Base-by-base conservation (phyloP, 257 asterid species). In the Avicennia marina region DNA sequence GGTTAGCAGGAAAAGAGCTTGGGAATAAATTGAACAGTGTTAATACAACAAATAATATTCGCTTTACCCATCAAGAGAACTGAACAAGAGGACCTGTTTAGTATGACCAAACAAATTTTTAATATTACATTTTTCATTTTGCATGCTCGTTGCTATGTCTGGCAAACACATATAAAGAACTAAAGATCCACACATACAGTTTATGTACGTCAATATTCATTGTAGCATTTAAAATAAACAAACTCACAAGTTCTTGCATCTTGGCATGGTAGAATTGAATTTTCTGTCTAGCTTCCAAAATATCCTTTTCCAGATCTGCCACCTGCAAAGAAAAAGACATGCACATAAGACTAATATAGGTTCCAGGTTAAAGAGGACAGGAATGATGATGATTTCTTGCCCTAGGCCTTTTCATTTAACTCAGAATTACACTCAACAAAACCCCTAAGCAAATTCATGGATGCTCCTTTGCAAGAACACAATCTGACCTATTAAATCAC, bases 211-310 rank as follows among this genome's bases (percentile, higher is more conserved):
- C 33, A 69, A 12, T 9, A 22, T 50, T 48, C 60, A 33, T 42
- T 11, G 29, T 51, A 19, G 58, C 41, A 38, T 40, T 60, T 44
- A 24, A 52, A 47, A 55, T 46, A 21, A 63, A 63, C 48, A 60
- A 64, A 82, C 99, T 77, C 80, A 93, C 99, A 57, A 93, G 87
- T 73, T 93, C 99, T 72, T 93, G 99, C 99, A 89, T 93, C 80
- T 93, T 89, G 42, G 82, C 64, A 66, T 81, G 99, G 77, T 70
- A 93, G 80, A 78, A 89, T 62, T 86, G 90, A 79, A 70, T 75
- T 78, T 93, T 93, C 72, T 84, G 93, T 70, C 72, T 89, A 52
- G 99, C 94, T 64, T 89, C 97, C 40, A 68, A 42, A 25, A 93
- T 93, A 27, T 89, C 99, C 81, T 93, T 93, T 75, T 93, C 99